Conservation (phyloP, 805 yeast species). For the Saturnispora hagleri region DNA sequence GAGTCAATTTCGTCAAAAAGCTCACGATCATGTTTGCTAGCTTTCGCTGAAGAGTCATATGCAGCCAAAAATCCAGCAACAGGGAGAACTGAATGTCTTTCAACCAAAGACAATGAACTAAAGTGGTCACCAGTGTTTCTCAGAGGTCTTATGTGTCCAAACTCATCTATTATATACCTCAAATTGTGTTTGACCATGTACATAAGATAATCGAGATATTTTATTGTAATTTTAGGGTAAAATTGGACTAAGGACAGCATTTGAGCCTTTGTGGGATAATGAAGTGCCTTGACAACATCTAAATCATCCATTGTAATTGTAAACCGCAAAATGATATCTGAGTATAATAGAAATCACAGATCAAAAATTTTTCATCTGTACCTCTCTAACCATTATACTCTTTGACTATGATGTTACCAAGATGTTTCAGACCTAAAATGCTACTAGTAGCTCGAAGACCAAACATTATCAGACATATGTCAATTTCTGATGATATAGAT, state of each 20-base stretch:
- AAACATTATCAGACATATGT: neutral
- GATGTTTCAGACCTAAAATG: neutral
- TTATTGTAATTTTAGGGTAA: neutral
- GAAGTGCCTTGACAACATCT: neutral
- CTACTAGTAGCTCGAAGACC: neutral
- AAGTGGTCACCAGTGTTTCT: neutral
- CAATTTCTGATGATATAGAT: neutral
- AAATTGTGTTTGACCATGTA: neutral
- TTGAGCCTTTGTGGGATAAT: neutral
- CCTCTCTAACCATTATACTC: neutral
- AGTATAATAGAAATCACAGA: neutral
- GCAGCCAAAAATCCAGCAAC: neutral
- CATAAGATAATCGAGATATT: slow-evolving; percentile 2
- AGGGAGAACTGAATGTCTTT: neutral
- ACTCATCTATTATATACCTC: neutral
- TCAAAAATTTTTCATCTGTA: slow-evolving; percentile 1
- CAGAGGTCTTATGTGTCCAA: neutral
- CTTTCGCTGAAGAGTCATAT: neutral
- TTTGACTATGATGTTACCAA: neutral
- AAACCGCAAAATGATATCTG: neutral
- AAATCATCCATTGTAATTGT: neutral
- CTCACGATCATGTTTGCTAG: neutral
- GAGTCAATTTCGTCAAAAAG: neutral
- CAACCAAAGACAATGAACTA: neutral
- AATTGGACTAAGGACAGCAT: neutral